Conservation (phyloP, 1,284 basidiomycete species). For the Naganishia sp. region DNA sequence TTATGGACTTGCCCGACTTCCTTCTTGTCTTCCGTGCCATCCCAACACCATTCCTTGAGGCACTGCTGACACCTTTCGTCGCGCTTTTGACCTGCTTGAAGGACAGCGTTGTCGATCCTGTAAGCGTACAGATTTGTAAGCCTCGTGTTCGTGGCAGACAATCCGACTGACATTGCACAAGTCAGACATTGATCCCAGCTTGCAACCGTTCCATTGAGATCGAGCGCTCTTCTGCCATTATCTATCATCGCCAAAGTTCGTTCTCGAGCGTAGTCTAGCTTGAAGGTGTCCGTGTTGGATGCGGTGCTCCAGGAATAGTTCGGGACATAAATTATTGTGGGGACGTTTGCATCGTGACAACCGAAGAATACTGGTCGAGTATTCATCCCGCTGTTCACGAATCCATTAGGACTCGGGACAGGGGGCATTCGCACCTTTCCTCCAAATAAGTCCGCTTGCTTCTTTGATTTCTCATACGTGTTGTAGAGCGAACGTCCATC, state of each 20-base stretch:
- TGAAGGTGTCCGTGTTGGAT: constrained; percentile 51
- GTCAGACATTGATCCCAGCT: constrained; percentile 54
- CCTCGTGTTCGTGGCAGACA: too few relatives aligned
- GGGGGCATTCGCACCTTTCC: constrained; percentile 50
- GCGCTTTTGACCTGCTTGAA: constrained; percentile 39
- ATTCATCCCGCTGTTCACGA: constrained; percentile 59
- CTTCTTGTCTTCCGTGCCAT: constrained; percentile 40
- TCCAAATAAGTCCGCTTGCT: constrained; percentile 42
- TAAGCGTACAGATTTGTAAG: too few relatives aligned
- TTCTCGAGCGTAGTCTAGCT: constrained; percentile 52
- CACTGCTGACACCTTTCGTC: constrained; percentile 48
- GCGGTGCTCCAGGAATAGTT: constrained; percentile 55
- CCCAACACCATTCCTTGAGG: constrained; percentile 53
- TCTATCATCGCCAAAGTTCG: constrained; percentile 43
- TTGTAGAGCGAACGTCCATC: constrained; percentile 56
- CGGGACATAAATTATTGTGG: constrained; percentile 53
- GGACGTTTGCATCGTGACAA: constrained; percentile 52
- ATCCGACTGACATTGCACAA: constrained; percentile 46
- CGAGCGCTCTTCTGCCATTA: constrained; percentile 43
- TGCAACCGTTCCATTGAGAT: constrained; percentile 47
- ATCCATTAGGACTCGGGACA: constrained; percentile 55
- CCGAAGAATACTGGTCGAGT: constrained; percentile 58
- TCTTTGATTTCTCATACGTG: constrained; percentile 39
- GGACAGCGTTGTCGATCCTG: constrained; percentile 49
- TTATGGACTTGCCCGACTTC: neutral